Evolutionary conservation across 768 basidiomycete species (phyloP).

Genomic region (Leccinellum rugosiceps): DNA sequence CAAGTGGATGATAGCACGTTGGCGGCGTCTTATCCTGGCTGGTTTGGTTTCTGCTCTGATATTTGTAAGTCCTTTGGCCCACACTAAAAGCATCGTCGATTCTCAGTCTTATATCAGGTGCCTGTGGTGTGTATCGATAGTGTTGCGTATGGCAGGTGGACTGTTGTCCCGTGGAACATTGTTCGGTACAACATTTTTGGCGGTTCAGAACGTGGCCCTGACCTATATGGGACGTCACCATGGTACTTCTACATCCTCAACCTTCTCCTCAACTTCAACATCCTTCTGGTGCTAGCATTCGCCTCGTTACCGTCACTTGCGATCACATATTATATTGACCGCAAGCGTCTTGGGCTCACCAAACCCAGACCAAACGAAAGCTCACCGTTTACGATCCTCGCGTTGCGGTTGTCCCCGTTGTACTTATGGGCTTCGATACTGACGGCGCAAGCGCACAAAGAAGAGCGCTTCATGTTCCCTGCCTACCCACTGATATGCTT

Average conservation of each 20-base stretch:
- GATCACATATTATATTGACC: slow-evolving; percentile 72
- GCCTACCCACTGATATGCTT: slow-evolving; percentile 89
- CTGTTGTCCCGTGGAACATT: slow-evolving; percentile 90
- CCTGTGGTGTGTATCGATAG: slow-evolving; percentile 85
- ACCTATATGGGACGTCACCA: slow-evolving; percentile 90
- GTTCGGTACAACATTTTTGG: slow-evolving; percentile 91
- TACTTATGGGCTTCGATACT: slow-evolving; percentile 90
- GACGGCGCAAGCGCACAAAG: slow-evolving; percentile 86
- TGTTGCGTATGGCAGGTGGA: slow-evolving; percentile 75
- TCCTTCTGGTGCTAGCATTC: slow-evolving; percentile 77
- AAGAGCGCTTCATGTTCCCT: slow-evolving; percentile 98
- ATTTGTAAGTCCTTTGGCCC: slow-evolving; percentile 44
- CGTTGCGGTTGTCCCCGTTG: slow-evolving; percentile 76
- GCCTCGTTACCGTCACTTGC: slow-evolving; percentile 74
- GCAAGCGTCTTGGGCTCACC: slow-evolving; percentile 63
- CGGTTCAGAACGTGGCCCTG: slow-evolving; percentile 74
- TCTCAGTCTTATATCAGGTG: slow-evolving; percentile 47
- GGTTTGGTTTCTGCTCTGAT: slow-evolving; percentile 57
- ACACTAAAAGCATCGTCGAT: neutral
- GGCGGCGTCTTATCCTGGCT: slow-evolving; percentile 51
- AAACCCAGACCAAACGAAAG: slow-evolving; percentile 55
- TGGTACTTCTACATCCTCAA: slow-evolving; percentile 86
- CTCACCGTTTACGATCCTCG: slow-evolving; percentile 77
- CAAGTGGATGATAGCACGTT: slow-evolving; percentile 62
- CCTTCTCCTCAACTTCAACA: slow-evolving; percentile 92